phyloP scores from a whole-genome alignment of 2,329 filamentous ascomycete genomes.

The Cercospora zeina region DNA sequence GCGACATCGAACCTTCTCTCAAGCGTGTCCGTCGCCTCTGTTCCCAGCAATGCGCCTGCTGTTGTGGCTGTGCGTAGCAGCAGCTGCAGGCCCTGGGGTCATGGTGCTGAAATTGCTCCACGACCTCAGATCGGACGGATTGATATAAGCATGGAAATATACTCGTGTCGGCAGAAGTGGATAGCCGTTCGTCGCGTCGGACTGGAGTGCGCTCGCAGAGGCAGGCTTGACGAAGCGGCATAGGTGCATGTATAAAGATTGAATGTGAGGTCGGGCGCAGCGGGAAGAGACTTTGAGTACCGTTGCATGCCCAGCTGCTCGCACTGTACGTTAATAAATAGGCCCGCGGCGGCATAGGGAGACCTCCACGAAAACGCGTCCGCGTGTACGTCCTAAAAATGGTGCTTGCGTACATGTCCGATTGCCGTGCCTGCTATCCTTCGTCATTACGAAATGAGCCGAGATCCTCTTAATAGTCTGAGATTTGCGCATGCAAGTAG shows the following conservation, averaged over 20 bases:
- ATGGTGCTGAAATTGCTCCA: not conserved
- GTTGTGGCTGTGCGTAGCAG: not conserved
- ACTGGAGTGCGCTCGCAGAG: not conserved
- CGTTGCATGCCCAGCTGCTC: not conserved
- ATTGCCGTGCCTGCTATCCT: not conserved
- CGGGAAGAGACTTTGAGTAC: not conserved
- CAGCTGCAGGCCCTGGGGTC: too few relatives aligned
- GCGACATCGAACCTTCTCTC: not conserved
- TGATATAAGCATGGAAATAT: not conserved
- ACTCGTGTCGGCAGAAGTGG: not conserved
- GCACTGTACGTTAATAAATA: not conserved
- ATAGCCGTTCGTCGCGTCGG: not conserved
- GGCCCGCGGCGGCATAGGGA: not conserved
- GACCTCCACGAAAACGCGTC: not conserved
- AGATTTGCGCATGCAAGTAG: not conserved
- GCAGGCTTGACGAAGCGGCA: not conserved
- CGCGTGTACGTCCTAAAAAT: not conserved
- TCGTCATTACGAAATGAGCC: not conserved
- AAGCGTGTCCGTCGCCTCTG: not conserved
- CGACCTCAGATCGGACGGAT: not conserved
- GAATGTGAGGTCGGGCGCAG: not conserved
- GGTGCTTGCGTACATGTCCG: not conserved
- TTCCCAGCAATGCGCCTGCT: not conserved
- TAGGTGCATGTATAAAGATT: not conserved
- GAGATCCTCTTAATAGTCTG: not conserved